Evolutionary conservation across 2,329 filamentous ascomycete genomes (phyloP), one percentile per base, ranked within the genome.

Genomic region (Pseudogymnoascus sp.): DNA sequence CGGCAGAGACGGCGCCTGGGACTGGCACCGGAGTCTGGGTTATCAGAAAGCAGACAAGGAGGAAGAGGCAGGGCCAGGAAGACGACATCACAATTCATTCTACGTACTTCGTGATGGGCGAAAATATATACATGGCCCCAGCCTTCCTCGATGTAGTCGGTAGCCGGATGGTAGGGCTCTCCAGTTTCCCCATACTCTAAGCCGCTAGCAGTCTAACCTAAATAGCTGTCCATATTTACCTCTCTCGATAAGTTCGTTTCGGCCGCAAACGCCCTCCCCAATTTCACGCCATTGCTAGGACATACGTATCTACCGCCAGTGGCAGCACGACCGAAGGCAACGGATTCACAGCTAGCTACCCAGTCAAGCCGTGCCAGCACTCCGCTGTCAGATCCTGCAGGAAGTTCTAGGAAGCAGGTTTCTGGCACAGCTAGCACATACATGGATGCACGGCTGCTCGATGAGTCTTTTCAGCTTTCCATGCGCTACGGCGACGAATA

Each of bases 121-220:
- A 86, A 66, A 85, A 87, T 61, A 82, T 89, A 3, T 88, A 87
- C 70, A 84, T 85, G 80, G 85, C 86, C 7, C 85, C 86, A 1
- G 81, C 80, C 1, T 68, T 88, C 23, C 80, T 79, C 2, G 84
- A 87, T 68, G 78, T 88, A 7, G 70, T 89, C 11, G 80, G 79
- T 55, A 81, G 81, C 59, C 76, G 84, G 67, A 80, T 87, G 67
- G 84, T 87, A 72, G 52, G 78, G 72, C 49, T 1, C n/a, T n/a
- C 14, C 21, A 16, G n/a, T 5, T 26, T 11, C 11, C 23, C 12
- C 45, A 5, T 11, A 41, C 39, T 58, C 62, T 66, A 58, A 63
- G 66, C 49, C 66, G 58, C 62, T 60, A 21, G 49, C 38, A 58
- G 29, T 33, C 38, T 29, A 26, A 59, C n/a, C 60, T 39, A 21